Conservation (phyloP, 257 asterid species). For the Nyctanthes arbortristis region DNA sequence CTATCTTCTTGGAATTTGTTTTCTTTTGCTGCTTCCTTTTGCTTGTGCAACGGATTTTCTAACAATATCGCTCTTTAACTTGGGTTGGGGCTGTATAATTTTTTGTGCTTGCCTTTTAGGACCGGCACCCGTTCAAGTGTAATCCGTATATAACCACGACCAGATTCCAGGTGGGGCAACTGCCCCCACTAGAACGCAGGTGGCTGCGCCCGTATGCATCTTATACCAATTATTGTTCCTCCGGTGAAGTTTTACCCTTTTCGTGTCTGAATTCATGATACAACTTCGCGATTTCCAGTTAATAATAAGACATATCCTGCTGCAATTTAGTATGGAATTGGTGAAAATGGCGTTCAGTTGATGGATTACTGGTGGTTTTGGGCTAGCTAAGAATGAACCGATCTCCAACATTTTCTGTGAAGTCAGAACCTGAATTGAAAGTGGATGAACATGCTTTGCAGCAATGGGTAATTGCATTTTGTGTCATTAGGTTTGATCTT, state of each 20-base stretch:
- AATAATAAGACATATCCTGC: conserved; percentile 22
- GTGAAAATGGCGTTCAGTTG: conserved; percentile 38
- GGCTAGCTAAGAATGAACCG: conserved; percentile 74
- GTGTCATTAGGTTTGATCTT: conserved; percentile 89
- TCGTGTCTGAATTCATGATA: conserved; percentile 17
- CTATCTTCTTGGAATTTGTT: too few relatives aligned
- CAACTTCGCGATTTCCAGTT: conserved; percentile 10
- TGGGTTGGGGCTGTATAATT: too few relatives aligned
- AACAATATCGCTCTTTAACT: too few relatives aligned
- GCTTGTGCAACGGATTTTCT: too few relatives aligned
- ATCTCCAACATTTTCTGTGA: conserved; percentile 79
- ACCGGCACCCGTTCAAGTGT: too few relatives aligned
- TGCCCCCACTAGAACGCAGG: background rate
- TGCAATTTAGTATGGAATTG: conserved; percentile 18
- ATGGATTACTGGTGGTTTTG: conserved; percentile 30
- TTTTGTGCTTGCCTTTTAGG: too few relatives aligned
- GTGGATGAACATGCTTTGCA: conserved; percentile 70
- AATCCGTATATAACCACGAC: background rate
- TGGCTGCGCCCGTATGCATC: too few relatives aligned
- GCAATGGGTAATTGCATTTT: conserved; percentile 87
- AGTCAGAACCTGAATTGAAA: conserved; percentile 63
- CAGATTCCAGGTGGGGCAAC: background rate
- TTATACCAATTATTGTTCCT: too few relatives aligned
- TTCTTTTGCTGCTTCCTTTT: too few relatives aligned
- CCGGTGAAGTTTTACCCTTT: background rate